phyloP scores from a whole-genome alignment of 495 filamentous ascomycete species.

The Talaromyces stipitatus region DNA sequence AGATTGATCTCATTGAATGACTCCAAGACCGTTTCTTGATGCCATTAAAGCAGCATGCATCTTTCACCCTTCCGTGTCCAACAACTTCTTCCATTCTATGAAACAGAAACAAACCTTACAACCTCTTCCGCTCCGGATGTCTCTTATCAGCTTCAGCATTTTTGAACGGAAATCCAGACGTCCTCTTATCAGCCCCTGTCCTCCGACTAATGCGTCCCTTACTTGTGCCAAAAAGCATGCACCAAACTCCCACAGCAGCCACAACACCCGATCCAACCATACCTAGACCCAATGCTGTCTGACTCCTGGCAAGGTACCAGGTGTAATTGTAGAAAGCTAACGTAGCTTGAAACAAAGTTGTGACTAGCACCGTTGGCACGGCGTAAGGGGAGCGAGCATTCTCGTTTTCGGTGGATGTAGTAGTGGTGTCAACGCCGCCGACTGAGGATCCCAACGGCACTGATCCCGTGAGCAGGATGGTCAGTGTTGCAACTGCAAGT shows the following conservation, averaged over 20 bases:
- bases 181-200: conserved; percentile 74
- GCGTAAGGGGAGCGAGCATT: conserved; percentile 63
- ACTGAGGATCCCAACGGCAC: conserved; percentile 57
- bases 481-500: conserved; percentile 56
- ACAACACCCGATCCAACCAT: conserved; percentile 43
- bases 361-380: conserved; percentile 57
- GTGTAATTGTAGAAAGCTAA: conserved; percentile 63
- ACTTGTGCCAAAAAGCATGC: conserved; percentile 62
- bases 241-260: conserved; percentile 61
- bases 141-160: conserved; percentile 50
- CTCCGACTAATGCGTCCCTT: conserved; percentile 55
- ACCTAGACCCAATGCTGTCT: conserved; percentile 48
- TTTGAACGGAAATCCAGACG: conserved; percentile 66
- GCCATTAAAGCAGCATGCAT: conserved; percentile 5
- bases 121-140: conserved; percentile 36
- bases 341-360: conserved; percentile 54
- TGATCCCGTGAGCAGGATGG: conserved; percentile 63
- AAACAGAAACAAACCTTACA: conserved; percentile 7
- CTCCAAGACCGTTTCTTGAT: not conserved
- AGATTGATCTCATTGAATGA: not conserved
- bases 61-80: not conserved
- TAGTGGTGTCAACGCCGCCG: conserved; percentile 16
- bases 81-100: not conserved
- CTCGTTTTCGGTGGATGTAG: conserved; percentile 32
- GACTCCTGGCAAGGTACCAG: conserved; percentile 45